Conservation (phyloP, 1,139 yeast genomes). For the Candida freyschussii region DNA sequence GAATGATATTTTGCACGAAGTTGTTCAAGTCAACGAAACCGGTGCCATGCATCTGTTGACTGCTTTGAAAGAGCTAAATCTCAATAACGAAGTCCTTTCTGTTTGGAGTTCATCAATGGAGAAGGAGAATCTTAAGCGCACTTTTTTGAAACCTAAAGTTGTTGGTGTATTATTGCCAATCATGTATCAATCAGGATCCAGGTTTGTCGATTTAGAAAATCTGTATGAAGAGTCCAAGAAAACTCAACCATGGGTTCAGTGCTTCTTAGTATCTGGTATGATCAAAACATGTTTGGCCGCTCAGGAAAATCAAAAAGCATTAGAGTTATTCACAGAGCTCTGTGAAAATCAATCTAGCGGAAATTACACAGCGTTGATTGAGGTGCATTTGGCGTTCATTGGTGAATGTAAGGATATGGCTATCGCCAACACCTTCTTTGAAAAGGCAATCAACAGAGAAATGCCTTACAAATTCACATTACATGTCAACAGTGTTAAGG, state of each 20-base stretch:
- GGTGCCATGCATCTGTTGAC: constrained; percentile 56
- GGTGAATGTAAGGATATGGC: constrained; percentile 74
- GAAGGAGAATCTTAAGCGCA: constrained; percentile 23
- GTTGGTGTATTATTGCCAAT: constrained; percentile 71
- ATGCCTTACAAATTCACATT: constrained; percentile 70
- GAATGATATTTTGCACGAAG: constrained; percentile 41
- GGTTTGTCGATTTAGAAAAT: constrained; percentile 54
- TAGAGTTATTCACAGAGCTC: constrained; percentile 42
- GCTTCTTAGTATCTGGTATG: constrained; percentile 56
- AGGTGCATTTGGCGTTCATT: constrained; percentile 73
- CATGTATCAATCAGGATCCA: constrained; percentile 55
- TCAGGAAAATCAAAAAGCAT: constrained; percentile 46
- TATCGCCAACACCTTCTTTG: constrained; percentile 69
- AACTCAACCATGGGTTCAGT: constrained; percentile 31
- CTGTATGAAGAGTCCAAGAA: constrained; percentile 40
- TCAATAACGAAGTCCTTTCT: constrained; percentile 47
- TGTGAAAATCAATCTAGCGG: constrained; percentile 31
- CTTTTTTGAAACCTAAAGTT: constrained; percentile 47
- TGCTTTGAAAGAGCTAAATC: constrained; percentile 50
- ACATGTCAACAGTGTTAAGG: constrained; percentile 72
- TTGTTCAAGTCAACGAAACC: constrained; percentile 40
- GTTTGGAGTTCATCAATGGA: constrained; percentile 46
- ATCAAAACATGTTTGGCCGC: constrained; percentile 54
- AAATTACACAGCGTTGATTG: constrained; percentile 45
- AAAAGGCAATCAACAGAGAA: constrained; percentile 59